Evolutionary conservation across 2,329 filamentous ascomycete species (phyloP), one percentile per base, ranked within the genome.

Genomic region (Penicillium olsonii): DNA sequence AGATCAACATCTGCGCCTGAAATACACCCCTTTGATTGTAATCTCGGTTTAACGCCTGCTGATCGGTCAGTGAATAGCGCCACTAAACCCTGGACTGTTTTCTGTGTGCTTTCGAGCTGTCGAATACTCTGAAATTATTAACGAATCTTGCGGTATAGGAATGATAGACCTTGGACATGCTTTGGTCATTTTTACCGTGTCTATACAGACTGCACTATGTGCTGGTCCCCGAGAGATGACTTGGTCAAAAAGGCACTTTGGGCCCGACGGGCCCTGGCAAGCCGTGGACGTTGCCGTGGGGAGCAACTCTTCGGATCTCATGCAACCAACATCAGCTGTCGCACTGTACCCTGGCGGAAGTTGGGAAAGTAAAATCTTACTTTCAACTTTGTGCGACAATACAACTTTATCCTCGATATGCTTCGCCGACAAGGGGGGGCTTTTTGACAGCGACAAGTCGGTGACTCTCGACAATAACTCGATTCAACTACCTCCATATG

Each of bases 201-300:
- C n/a, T 20, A 15, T 31, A 12, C 29, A 31, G 6, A n/a, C 11
- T 14, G 12, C 37, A 19, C 5, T 17, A 27, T 17, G 20, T 15
- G 26, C 24, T 19, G 22, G 20, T 9, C 20, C 29, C 5, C 29
- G 29, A 31, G 12, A 31, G n/a, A 47, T 53, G 24, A 47, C 37
- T 15, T 54, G 48, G 48, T 54, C 50, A 5, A 26, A 37, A 15
- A 27, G 40, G 31, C 45, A 10, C 5, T 55, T 42, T 24, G 52
- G 53, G 1, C 48, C 49, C 2, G 59, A 62, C 41, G 59, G 60
- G 4, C 60, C 60, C 31, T 62, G 60, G 60, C 50, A 59, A 9
- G 60, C 60, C 8, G 50, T 55, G 27, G 29, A 22, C 15, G 50
- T 61, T 9, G 19, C 29, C 2, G 27, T 62, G 2, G 42, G 38